A percentile compares a stretch with the other conserved stretches of the same genome.
These are phyloP conservation scores for Conticribra weissflogii DNA, from an alignment of 108 stramenopile genomes.

Conservation along the genomic window DNA sequence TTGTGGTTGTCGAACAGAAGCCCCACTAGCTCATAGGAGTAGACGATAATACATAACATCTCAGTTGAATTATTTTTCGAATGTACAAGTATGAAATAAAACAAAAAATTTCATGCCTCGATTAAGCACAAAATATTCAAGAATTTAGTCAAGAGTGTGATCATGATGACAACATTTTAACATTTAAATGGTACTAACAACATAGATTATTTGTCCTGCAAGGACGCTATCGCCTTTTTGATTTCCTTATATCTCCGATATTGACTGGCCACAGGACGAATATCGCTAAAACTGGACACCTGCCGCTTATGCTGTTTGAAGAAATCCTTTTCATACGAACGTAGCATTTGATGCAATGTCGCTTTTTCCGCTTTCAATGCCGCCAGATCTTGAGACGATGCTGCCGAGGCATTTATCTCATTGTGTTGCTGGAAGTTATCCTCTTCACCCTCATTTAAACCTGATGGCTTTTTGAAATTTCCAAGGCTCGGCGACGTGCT, in stretches of 20 bases:
- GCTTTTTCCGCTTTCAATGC: conserved; percentile 81
- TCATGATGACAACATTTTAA: background rate
- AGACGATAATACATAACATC: too few relatives aligned
- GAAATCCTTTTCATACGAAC: conserved; percentile 90
- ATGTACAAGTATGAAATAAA: too few relatives aligned
- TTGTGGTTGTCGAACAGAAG: too few relatives aligned
- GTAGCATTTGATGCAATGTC: conserved; percentile 86
- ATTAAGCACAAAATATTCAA: too few relatives aligned
- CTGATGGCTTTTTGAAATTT: conserved; percentile 2
- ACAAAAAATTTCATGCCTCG: too few relatives aligned
- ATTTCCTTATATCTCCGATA: conserved; percentile 94
- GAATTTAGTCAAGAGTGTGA: too few relatives aligned
- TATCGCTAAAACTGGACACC: conserved; percentile 89
- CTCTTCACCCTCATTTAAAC: background rate
- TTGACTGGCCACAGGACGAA: conserved; percentile 88
- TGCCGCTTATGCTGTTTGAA: conserved; percentile 84
- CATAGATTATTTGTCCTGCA: conserved; percentile 32
- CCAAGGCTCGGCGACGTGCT: conserved; percentile 17
- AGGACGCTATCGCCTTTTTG: conserved; percentile 78
- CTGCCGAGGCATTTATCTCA: conserved; percentile 7
- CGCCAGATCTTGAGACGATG: conserved; percentile 66
- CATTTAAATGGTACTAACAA: background rate
- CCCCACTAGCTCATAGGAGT: too few relatives aligned
- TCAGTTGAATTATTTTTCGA: too few relatives aligned
- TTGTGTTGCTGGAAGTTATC: background rate